phyloP scores from a whole-genome alignment of 805 yeast species.

The Candida wancherniae region DNA sequence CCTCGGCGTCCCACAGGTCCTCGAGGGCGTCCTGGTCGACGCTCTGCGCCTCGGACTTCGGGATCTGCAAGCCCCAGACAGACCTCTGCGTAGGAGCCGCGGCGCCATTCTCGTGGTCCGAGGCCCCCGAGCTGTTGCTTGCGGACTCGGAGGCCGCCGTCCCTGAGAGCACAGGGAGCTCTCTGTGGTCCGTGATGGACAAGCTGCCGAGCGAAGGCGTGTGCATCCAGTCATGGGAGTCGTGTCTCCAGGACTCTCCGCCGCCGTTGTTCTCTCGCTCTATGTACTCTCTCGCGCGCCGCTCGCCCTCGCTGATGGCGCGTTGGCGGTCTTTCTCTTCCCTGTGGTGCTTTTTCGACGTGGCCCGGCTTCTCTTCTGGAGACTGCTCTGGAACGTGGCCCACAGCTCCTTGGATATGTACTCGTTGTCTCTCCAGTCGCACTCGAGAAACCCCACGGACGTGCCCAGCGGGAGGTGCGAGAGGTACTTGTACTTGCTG shows the following conservation, averaged over 20 bases:
- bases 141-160: conserved; percentile 4
- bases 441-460: conserved; percentile 80
- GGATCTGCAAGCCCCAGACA: conserved; percentile 73
- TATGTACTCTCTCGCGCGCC: conserved; percentile 54
- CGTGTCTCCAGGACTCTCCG: conserved; percentile 4
- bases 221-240: conserved; percentile 12
- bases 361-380: conserved; percentile 48
- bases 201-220: conserved; percentile 27
- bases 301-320: conserved; percentile 56
- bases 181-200: conserved; percentile 35
- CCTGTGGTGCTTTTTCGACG: conserved; percentile 43
- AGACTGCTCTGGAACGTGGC: conserved; percentile 51
- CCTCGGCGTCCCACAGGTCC: conserved; percentile 47
- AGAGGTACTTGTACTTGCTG: conserved; percentile 64
- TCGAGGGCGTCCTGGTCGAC: conserved; percentile 24
- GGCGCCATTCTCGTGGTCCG: conserved; percentile 4
- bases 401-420: conserved; percentile 31
- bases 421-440: conserved; percentile 57
- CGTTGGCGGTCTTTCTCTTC: conserved; percentile 58
- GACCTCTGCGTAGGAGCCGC: conserved; percentile 29
- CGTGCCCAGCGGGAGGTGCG: conserved; percentile 82
- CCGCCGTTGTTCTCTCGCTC: conserved; percentile 52
- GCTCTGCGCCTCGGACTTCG: conserved; percentile 35
- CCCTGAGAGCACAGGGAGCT: conserved; percentile 27
- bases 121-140: conserved; percentile 6